Evolutionary conservation across 495 filamentous ascomycete genomes (phyloP).

Genomic region (Xylaria sp.): DNA sequence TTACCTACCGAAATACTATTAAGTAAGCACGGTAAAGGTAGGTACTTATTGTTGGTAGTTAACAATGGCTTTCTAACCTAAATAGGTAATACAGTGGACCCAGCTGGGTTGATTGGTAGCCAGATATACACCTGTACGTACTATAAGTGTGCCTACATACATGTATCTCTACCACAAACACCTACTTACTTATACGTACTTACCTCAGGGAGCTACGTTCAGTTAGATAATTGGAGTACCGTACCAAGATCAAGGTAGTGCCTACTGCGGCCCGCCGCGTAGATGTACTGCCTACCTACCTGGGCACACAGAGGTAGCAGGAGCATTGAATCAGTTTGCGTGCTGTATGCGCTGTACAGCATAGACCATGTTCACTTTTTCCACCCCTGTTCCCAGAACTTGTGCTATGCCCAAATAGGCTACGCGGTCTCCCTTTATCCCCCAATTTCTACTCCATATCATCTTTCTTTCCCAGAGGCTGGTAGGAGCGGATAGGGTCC

Average conservation of each 20-base stretch:
- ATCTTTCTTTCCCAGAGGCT: constrained; percentile 30
- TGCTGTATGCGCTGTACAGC: constrained; percentile 5
- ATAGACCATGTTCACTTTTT: constrained; percentile 19
- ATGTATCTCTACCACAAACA: not conserved
- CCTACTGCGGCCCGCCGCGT: not conserved
- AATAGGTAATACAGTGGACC: not conserved
- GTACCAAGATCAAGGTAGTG: not conserved
- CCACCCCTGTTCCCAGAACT: constrained; percentile 20
- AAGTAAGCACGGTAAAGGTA: too few relatives aligned
- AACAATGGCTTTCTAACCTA: not conserved
- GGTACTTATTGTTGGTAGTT: too few relatives aligned
- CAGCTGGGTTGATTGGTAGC: not conserved
- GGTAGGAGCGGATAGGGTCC: constrained; percentile 35
- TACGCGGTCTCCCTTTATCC: constrained; percentile 42
- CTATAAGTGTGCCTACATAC: not conserved
- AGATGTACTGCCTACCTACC: too few relatives aligned
- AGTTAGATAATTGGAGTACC: not conserved
- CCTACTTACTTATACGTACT: not conserved
- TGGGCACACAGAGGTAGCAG: not conserved
- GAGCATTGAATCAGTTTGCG: not conserved
- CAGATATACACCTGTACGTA: not conserved
- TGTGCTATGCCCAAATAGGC: constrained; percentile 33
- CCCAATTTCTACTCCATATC: constrained; percentile 35
- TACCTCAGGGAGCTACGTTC: not conserved
- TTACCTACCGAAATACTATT: not conserved